Base-by-base conservation (phyloP, 2,329 filamentous ascomycete species). In the Nothophoma quercina region DNA sequence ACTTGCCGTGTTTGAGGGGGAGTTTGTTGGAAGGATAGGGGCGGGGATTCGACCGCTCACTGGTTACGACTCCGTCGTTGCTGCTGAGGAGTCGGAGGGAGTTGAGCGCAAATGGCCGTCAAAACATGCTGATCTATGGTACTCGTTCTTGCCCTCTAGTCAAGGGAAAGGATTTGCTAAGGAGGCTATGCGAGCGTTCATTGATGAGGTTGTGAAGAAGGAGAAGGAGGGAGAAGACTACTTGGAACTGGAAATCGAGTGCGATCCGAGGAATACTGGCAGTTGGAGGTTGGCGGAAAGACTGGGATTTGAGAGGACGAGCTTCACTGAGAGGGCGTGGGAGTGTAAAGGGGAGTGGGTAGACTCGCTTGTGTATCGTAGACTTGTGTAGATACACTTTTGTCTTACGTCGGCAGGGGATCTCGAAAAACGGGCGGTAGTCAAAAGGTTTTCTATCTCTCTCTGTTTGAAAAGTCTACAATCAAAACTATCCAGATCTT, bases 311-410 rank as follows among this genome's bases (percentile, higher is more conserved):
- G 42, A 58, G 21, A 62, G 56, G 39, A 39, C 62, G n/a, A 64
- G 62, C 38, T 32, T 67, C 39, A 63, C 53, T 1, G 67, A 70
- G 48, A 64, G 55, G 22, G 67, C 51, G 15, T 69, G 48, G 41
- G 60, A 71, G 55, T 55, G 63, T 21, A 74, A 74, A 19, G 71
- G 70, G 2, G 70, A 69, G 22, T 69, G 63, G 70, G 71, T 73
- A 3, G 69, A 60, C 36, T 64, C 58, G 18, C 38, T 72, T 32
- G 67, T 71, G 5, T 65, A 64, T 55, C 56, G 54, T 18, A 69
- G n/a, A n/a, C n/a, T n/a, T n/a, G n/a, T n/a, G n/a, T n/a, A n/a
- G n/a, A n/a, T n/a, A n/a, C n/a, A n/a, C n/a, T n/a, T n/a, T n/a
- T n/a, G n/a, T n/a, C n/a, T n/a, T n/a, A n/a, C n/a, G n/a, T n/a